Conservation (phyloP, 768 basidiomycete species). For the Mycena haematopus region DNA sequence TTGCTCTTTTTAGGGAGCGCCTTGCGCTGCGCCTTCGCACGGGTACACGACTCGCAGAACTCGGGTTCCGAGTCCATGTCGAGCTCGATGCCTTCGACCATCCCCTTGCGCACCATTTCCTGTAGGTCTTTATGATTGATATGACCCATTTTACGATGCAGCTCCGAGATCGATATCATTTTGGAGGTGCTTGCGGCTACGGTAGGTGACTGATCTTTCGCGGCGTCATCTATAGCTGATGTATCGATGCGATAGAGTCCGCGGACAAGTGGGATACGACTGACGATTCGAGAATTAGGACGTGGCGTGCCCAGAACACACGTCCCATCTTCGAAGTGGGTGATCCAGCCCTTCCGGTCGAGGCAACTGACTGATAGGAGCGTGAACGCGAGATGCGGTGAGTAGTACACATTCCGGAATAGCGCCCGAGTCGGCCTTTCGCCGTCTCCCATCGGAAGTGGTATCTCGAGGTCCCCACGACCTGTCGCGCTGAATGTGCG, state of each 20-base stretch:
- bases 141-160: slow-evolving; percentile 39
- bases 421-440: slow-evolving; percentile 4
- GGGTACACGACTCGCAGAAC: slow-evolving; percentile 36
- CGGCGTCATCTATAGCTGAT: slow-evolving; percentile 1
- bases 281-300: slow-evolving; percentile 24
- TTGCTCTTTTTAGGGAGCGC: slow-evolving; percentile 31
- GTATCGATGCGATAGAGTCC: slow-evolving; percentile 36
- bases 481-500: slow-evolving; percentile 17
- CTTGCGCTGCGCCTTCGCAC: slow-evolving; percentile 31
- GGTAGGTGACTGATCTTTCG: slow-evolving; percentile 3
- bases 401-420: slow-evolving; percentile 11
- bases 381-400: slow-evolving; percentile 13
- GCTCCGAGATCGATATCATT: no score
- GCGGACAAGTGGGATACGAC: slow-evolving; percentile 32
- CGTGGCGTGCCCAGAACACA: slow-evolving; percentile 10
- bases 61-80: slow-evolving; percentile 32
- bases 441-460: slow-evolving; percentile 14
- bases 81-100: no score
- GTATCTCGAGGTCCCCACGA: neutral
- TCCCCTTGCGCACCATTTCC: slow-evolving; percentile 36
- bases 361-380: slow-evolving; percentile 2
- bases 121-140: slow-evolving; percentile 36
- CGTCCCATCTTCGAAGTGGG: slow-evolving; percentile 15
- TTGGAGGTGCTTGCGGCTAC: slow-evolving; percentile 18
- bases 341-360: slow-evolving; percentile 8